Percentiles rank a stretch among this genome's conserved stretches.
Evolutionary conservation across 225 moss, liverwort and hornwort species (phyloP).

Genomic region (Rhytidiadelphus loreus): DNA sequence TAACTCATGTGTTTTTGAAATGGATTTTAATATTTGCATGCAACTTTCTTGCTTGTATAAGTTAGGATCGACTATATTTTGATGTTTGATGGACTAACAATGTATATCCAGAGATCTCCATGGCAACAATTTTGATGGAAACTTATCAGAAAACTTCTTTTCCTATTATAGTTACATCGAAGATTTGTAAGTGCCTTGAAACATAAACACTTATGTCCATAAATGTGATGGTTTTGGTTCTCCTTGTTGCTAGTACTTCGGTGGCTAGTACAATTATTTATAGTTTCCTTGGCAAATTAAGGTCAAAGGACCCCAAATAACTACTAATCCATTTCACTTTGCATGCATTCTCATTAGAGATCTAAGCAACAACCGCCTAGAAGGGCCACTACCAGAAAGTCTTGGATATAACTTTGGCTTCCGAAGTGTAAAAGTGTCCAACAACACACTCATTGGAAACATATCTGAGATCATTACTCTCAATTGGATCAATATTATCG

Average conservation of each 20-base stretch:
- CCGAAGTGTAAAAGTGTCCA: neutral
- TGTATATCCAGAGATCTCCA: neutral
- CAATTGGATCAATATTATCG: neutral
- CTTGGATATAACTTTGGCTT: rapidly evolving
- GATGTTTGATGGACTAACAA: neutral
- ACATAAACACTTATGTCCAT: neutral
- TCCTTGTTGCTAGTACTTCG: neutral
- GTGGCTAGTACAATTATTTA: neutral
- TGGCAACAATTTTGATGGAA: neutral
- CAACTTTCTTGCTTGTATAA: neutral
- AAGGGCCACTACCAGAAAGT: neutral
- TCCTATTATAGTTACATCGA: rapidly evolving
- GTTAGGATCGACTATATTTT: neutral
- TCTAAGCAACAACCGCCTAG: neutral
- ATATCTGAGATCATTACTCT: neutral
- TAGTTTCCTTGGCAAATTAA: neutral
- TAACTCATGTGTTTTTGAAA: neutral
- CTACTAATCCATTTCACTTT: neutral
- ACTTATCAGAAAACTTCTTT: rapidly evolving
- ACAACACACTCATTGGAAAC: neutral
- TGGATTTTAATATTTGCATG: neutral
- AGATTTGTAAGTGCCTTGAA: slow-evolving; percentile 8
- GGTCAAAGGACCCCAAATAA: too few species aligned
- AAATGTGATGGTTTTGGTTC: neutral
- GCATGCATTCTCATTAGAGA: neutral